A percentile compares a stretch with the other conserved stretches of the same genome.
Conservation (phyloP, 495 filamentous ascomycete genomes). For the Terfezia boudieri region DNA sequence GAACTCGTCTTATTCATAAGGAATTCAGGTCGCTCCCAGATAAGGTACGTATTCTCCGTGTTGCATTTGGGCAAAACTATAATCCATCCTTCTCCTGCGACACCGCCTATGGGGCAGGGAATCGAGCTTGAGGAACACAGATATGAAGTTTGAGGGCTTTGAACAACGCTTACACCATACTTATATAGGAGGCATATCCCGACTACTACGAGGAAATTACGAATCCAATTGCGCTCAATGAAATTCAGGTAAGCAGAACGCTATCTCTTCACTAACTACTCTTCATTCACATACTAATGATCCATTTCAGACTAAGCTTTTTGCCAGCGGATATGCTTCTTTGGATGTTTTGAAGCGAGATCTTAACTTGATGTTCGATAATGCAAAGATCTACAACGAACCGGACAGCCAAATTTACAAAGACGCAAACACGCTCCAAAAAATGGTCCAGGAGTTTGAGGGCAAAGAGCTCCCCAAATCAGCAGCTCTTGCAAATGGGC, state of each 20-base stretch:
- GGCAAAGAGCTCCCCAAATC: background rate
- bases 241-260: conserved; percentile 24
- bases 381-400: conserved; percentile 18
- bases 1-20: conserved; percentile 16
- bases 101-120: too few species aligned
- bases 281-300: background rate
- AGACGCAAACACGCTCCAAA: conserved; percentile 13
- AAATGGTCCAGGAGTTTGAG: conserved; percentile 9
- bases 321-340: conserved; percentile 9
- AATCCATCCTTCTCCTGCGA: conserved; percentile 4
- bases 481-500: background rate
- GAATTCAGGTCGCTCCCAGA: conserved; percentile 17
- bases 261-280: too few species aligned
- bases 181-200: conserved; percentile 22
- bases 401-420: conserved; percentile 18
- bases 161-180: background rate
- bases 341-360: conserved; percentile 14
- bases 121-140: too few species aligned
- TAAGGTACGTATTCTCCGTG: conserved; percentile 6
- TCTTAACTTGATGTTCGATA: conserved; percentile 17
- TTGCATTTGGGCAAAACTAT: background rate
- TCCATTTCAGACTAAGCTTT: conserved; percentile 10
- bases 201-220: conserved; percentile 34
- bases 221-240: conserved; percentile 33
- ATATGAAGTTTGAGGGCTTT: too few species aligned